phyloP scores from a whole-genome alignment of 2,329 filamentous ascomycete species.

The Hymenoscyphus infarciens region DNA sequence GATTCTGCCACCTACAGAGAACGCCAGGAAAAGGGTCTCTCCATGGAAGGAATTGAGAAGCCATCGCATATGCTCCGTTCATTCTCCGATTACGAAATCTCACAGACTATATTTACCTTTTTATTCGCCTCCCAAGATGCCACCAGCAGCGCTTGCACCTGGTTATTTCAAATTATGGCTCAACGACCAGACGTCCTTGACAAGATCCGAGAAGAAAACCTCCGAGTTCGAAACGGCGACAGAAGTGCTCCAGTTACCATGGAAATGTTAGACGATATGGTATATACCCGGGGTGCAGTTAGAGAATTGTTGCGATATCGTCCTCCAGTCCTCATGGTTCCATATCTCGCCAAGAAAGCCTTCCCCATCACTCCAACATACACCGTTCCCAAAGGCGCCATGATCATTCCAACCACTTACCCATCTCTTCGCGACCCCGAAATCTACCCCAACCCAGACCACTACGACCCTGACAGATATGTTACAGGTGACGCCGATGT shows the following conservation, averaged over 20 bases:
- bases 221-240: slow-evolving; percentile 71
- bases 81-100: slow-evolving; percentile 87
- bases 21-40: slow-evolving; percentile 68
- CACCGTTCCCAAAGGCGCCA: slow-evolving; percentile 91
- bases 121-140: slow-evolving; percentile 97
- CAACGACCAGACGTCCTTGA: slow-evolving; percentile 90
- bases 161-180: slow-evolving; percentile 92
- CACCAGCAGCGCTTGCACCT: slow-evolving; percentile 87
- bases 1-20: slow-evolving; percentile 79
- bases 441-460: slow-evolving; percentile 84
- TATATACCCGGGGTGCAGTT: slow-evolving; percentile 87
- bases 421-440: slow-evolving; percentile 89
- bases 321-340: slow-evolving; percentile 95
- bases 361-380: slow-evolving; percentile 88
- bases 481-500: slow-evolving; percentile 79
- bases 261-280: slow-evolving; percentile 83
- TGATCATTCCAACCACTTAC: slow-evolving; percentile 92
- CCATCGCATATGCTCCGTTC: slow-evolving; percentile 77
- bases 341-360: slow-evolving; percentile 89
- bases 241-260: slow-evolving; percentile 67
- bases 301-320: slow-evolving; percentile 90
- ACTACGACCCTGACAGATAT: slow-evolving; percentile 88
- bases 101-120: slow-evolving; percentile 92
- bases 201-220: slow-evolving; percentile 87
- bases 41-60: slow-evolving; percentile 70